Percentiles rank a stretch among this genome's conserved stretches.
These are phyloP conservation scores for Candida tunisiensis DNA, from an alignment of 1,139 yeast genomes.

Conservation along the genomic window DNA sequence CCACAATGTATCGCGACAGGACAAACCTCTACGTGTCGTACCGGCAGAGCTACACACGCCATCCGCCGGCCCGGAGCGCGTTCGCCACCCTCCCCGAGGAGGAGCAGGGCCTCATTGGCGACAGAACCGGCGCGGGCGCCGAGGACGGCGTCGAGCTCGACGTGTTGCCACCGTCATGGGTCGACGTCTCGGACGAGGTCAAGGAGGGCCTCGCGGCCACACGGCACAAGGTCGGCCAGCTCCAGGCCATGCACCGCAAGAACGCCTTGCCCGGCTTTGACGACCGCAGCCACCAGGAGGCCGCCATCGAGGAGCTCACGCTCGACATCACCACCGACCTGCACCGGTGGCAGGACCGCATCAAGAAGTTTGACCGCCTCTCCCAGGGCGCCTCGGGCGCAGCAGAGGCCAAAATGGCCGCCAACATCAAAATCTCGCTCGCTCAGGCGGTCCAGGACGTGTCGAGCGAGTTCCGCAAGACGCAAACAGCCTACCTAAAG, in stretches of 20 bases:
- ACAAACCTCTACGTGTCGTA: conserved; percentile 26
- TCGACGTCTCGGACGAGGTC: conserved; percentile 56
- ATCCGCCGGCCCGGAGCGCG: conserved; percentile 11
- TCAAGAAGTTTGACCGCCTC: conserved; percentile 46
- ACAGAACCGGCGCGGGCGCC: conserved; percentile 18
- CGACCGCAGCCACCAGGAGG: conserved; percentile 55
- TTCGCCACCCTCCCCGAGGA: conserved; percentile 33
- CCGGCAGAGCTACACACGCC: conserved; percentile 26
- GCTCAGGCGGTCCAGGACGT: conserved; percentile 73
- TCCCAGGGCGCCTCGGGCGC: conserved; percentile 21
- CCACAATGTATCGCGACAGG: conserved; percentile 25
- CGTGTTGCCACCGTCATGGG: conserved; percentile 55
- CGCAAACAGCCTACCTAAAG: conserved; percentile 80
- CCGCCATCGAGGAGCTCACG: conserved; percentile 62
- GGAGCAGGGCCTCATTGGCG: conserved; percentile 41
- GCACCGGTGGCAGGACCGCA: conserved; percentile 60
- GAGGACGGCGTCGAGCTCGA: conserved; percentile 24
- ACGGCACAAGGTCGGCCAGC: conserved; percentile 31
- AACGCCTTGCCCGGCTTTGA: conserved; percentile 75
- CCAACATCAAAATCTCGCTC: conserved; percentile 67
- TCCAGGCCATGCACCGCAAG: conserved; percentile 60
- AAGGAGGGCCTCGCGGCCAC: conserved; percentile 41
- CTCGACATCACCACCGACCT: conserved; percentile 54
- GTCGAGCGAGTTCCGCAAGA: conserved; percentile 62
- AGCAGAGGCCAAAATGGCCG: conserved; percentile 46